phyloP scores from a whole-genome alignment of 2,329 filamentous ascomycete species.

The Penicillium sp. region DNA sequence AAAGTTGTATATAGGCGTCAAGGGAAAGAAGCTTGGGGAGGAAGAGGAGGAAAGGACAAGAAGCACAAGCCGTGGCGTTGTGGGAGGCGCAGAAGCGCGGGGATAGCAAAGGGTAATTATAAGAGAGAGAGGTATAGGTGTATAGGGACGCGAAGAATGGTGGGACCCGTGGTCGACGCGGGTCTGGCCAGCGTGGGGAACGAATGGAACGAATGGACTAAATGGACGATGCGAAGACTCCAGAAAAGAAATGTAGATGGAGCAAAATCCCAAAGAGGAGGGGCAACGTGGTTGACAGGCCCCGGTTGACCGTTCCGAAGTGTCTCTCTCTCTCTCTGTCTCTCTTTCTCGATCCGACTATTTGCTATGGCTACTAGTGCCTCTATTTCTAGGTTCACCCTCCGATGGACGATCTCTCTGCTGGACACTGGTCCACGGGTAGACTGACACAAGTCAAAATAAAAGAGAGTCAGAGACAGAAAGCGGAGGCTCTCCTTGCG shows the following conservation, averaged over 20 bases:
- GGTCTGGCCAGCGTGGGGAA: constrained; percentile 10
- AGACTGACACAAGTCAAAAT: background rate
- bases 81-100: constrained; percentile 18
- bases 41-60: constrained; percentile 6
- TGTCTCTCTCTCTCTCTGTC: constrained; percentile 10
- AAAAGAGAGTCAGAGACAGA: background rate
- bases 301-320: constrained; percentile 6
- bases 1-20: background rate
- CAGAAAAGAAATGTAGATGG: background rate
- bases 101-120: constrained; percentile 11
- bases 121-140: background rate
- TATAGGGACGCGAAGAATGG: background rate
- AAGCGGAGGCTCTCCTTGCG: constrained; percentile 3
- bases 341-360: constrained; percentile 13
- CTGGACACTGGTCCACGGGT: background rate
- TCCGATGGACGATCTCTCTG: too few relatives aligned
- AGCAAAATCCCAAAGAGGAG: background rate
- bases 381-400: background rate
- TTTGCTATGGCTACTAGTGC: background rate
- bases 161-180: constrained; percentile 6
- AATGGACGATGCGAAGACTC: background rate
- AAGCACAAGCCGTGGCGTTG: constrained; percentile 17
- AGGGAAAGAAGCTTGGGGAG: background rate
- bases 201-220: background rate
- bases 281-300: constrained; percentile 22